phyloP scores from a whole-genome alignment of 768 basidiomycete genomes.

The Polyporus arcularius region DNA sequence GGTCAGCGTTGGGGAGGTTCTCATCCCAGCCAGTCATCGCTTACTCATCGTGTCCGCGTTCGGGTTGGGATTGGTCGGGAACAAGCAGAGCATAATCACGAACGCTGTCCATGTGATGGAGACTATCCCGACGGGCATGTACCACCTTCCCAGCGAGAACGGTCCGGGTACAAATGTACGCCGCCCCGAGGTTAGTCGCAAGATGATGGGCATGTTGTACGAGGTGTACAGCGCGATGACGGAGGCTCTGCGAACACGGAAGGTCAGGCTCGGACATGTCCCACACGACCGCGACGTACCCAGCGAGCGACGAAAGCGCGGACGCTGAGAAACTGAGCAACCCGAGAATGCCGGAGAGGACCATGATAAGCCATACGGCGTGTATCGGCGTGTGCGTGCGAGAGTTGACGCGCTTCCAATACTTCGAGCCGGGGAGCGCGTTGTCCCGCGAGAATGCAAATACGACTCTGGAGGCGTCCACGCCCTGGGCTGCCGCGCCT shows the following conservation, averaged over 20 bases:
- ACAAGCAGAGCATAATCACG: slow-evolving; percentile 58
- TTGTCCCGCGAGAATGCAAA: slow-evolving; percentile 77
- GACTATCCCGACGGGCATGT: slow-evolving; percentile 55
- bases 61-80: slow-evolving; percentile 46
- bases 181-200: slow-evolving; percentile 70
- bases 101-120: slow-evolving; percentile 71
- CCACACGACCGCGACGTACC: slow-evolving; percentile 41
- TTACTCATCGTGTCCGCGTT: slow-evolving; percentile 56
- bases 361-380: slow-evolving; percentile 75
- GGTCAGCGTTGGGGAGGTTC: too few relatives aligned
- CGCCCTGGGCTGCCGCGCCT: slow-evolving; percentile 71
- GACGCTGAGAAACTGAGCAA: slow-evolving; percentile 65
- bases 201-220: slow-evolving; percentile 67
- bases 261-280: background rate
- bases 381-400: slow-evolving; percentile 70
- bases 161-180: slow-evolving; percentile 57
- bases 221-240: slow-evolving; percentile 73
- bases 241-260: slow-evolving; percentile 46
- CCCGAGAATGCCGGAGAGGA: slow-evolving; percentile 54
- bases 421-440: slow-evolving; percentile 70
- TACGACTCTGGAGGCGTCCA: slow-evolving; percentile 73
- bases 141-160: slow-evolving; percentile 64
- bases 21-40: slow-evolving; percentile 21
- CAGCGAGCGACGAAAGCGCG: slow-evolving; percentile 66
- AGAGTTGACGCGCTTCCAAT: slow-evolving; percentile 64